Percentiles rank a stretch among this genome's conserved stretches.
These are phyloP conservation scores for Fusarium sp. DNA, from an alignment of 2,329 filamentous ascomycete genomes.

Conservation along the genomic window DNA sequence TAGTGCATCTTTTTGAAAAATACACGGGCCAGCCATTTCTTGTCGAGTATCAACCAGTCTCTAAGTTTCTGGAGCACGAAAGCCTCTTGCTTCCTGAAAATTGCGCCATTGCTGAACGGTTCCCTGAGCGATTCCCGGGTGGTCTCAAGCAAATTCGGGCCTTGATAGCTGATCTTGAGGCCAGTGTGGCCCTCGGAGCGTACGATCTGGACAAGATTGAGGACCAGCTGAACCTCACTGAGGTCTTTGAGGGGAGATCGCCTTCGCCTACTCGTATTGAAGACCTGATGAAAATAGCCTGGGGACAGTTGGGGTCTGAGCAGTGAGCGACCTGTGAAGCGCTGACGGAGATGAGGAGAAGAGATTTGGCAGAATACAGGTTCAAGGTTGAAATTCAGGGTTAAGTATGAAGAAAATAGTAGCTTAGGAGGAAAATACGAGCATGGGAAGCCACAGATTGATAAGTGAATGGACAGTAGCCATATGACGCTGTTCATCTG, in stretches of 20 bases:
- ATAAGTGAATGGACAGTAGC: background rate
- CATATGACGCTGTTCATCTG: background rate
- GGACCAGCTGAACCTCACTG: slow-evolving; percentile 17
- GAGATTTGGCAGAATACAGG: background rate
- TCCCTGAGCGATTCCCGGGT: slow-evolving; percentile 38
- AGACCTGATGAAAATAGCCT: background rate
- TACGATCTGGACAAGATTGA: slow-evolving; percentile 41
- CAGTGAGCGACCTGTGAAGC: too few relatives aligned
- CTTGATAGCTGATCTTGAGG: slow-evolving; percentile 48
- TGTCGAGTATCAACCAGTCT: slow-evolving; percentile 44
- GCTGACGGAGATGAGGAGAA: too few relatives aligned
- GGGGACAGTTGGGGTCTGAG: background rate
- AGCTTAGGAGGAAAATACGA: background rate
- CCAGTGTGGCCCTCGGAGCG: slow-evolving; percentile 46
- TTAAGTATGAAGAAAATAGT: background rate
- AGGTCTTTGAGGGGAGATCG: background rate
- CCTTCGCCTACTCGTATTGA: background rate
- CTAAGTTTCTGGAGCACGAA: slow-evolving; percentile 38
- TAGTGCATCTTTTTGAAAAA: slow-evolving; percentile 48
- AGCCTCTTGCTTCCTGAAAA: slow-evolving; percentile 43
- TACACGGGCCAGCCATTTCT: slow-evolving; percentile 43
- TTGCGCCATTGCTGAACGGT: slow-evolving; percentile 38
- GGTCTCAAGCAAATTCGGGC: slow-evolving; percentile 41
- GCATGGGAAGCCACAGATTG: background rate
- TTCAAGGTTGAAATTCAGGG: background rate